Evolutionary conservation across 2,329 filamentous ascomycete species (phyloP), one percentile per base, ranked within the genome.

Genomic region (Phyllosticta citriasiana): DNA sequence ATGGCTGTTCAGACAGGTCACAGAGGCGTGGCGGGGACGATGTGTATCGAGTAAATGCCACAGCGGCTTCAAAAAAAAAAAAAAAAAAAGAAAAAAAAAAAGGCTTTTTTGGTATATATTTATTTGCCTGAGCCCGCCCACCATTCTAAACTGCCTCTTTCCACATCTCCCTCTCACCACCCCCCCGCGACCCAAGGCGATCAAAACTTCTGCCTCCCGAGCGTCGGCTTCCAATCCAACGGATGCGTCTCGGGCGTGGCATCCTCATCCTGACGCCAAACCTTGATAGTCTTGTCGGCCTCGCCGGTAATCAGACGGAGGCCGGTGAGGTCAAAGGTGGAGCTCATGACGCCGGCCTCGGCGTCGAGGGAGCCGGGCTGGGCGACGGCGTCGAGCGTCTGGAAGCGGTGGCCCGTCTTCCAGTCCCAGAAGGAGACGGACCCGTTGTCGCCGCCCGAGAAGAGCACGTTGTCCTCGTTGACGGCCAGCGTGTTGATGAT

Each of bases 381-480:
- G 0, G 94, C 94, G 7, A 90, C 90, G 3, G 90, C 96, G 67
- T 99, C 92, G 12, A 93, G 82, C 8, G 85, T 84, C 76, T 99
- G 94, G 78, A 94, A 99, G 55, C 88, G 83, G 72, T 99, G 85
- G 0, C 95, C 94, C 0, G 91, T 89, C 77, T 97, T 97, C 94
- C 94, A 99, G 73, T 99, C 95, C 89, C 92, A 99, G 79, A 99
- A 99, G 66, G 86, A 89, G 80, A 97, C 94, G 40, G 89, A 95
- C 51, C 95, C 94, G 68, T 99, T 97, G 71, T 99, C 94, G 55
- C 87, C 93, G 61, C 94, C 94, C 2, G 91, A 94, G 75, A 99
- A 97, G 63, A 99, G 77, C 16, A 97, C 90, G 68, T 97, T 94
- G 72, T 97, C 91, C 69, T 95, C 89, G 73, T 99, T 99, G 33